Conservation (phyloP, 179 eudicot species). For the Silene coronaria region DNA sequence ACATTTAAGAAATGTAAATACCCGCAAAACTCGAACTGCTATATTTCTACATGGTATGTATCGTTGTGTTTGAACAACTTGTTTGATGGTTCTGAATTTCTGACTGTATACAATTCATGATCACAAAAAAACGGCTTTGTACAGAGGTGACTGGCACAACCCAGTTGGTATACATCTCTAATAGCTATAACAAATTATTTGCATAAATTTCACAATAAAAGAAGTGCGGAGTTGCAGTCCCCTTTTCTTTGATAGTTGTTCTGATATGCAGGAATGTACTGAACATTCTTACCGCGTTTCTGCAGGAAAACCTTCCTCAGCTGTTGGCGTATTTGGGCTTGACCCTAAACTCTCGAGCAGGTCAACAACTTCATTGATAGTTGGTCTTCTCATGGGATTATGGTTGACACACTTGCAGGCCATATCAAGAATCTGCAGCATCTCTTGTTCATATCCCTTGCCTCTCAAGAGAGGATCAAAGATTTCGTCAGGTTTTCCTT, state of each 20-base stretch:
- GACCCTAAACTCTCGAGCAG: slow-evolving; percentile 49
- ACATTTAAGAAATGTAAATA: background rate
- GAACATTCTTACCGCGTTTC: slow-evolving; percentile 28
- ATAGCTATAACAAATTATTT: slow-evolving; percentile 15
- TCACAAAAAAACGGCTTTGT: slow-evolving; percentile 21
- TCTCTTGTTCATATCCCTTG: slow-evolving; percentile 70
- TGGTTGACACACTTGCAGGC: slow-evolving; percentile 77
- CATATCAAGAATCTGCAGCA: slow-evolving; percentile 70
- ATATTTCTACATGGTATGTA: slow-evolving; percentile 24
- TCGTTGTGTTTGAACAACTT: slow-evolving; percentile 12
- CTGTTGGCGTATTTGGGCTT: slow-evolving; percentile 29
- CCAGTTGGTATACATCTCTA: slow-evolving; percentile 18
- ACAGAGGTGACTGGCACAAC: slow-evolving; percentile 23
- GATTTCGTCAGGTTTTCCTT: slow-evolving; percentile 61
- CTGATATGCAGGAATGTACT: slow-evolving; percentile 7
- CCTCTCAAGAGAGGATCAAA: slow-evolving; percentile 63
- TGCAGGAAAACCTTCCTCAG: slow-evolving; percentile 27
- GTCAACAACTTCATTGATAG: slow-evolving; percentile 73
- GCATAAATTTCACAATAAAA: slow-evolving; percentile 13
- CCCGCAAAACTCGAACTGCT: slow-evolving; percentile 14
- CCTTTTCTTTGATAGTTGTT: background rate
- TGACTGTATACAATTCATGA: slow-evolving; percentile 25
- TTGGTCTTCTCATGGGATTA: slow-evolving; percentile 73
- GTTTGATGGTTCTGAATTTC: slow-evolving; percentile 11
- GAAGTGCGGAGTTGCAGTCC: background rate